A percentile compares a stretch with the other conserved stretches of the same genome.
These are phyloP conservation scores for Aphanomyces invadans DNA, from an alignment of 352 stramenopile species.

Conservation along the genomic window DNA sequence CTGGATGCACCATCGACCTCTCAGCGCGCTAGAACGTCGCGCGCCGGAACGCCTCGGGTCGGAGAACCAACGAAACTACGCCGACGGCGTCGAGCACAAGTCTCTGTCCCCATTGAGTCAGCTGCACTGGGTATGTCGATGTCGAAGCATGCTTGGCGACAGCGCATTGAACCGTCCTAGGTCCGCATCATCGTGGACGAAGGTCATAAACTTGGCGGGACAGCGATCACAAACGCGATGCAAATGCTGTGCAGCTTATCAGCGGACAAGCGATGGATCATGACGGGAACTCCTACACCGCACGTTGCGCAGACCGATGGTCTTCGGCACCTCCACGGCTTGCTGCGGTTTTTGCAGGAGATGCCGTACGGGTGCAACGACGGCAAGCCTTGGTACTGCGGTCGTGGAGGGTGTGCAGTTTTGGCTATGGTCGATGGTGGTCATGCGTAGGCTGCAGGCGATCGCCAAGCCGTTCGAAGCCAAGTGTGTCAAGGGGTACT, in stretches of 20 bases:
- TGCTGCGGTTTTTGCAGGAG: slow-evolving; percentile 89
- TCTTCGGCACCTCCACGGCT: slow-evolving; percentile 82
- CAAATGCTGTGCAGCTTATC: slow-evolving; percentile 72
- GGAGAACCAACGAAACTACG: slow-evolving; percentile 30
- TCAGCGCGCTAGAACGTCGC: slow-evolving; percentile 48
- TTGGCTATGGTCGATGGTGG: neutral
- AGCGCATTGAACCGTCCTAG: too few relatives aligned
- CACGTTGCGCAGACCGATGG: slow-evolving; percentile 80
- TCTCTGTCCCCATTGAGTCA: slow-evolving; percentile 39
- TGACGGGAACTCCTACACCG: slow-evolving; percentile 95
- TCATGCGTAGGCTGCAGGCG: slow-evolving; percentile 34
- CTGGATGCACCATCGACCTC: slow-evolving; percentile 56
- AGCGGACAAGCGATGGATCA: slow-evolving; percentile 90
- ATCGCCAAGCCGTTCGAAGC: slow-evolving; percentile 67
- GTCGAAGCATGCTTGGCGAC: neutral
- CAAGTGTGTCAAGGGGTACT: slow-evolving; percentile 45
- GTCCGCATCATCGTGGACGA: slow-evolving; percentile 93
- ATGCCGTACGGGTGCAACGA: slow-evolving; percentile 69
- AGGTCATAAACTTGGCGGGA: slow-evolving; percentile 88
- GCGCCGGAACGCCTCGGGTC: slow-evolving; percentile 64
- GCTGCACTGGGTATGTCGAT: slow-evolving; percentile 41
- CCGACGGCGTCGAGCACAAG: slow-evolving; percentile 5
- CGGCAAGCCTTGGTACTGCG: slow-evolving; percentile 44
- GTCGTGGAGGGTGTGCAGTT: neutral
- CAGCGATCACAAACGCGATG: slow-evolving; percentile 57